A percentile compares a stretch with the other conserved stretches of the same genome.
phyloP scores from a whole-genome alignment of 257 asterid species.

The Nicotiana attenuata region DNA sequence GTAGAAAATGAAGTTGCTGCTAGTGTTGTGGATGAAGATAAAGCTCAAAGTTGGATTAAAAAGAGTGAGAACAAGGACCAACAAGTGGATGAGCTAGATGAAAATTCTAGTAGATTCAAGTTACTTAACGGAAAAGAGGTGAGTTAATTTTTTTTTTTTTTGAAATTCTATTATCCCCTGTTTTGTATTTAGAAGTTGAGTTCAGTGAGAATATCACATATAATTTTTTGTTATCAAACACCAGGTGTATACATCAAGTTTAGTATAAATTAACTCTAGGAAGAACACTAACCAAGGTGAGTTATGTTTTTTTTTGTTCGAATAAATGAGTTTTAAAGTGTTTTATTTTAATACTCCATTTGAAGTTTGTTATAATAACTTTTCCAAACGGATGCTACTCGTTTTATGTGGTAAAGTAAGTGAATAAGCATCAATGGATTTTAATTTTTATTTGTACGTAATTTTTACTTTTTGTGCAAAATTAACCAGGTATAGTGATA shows the following conservation, averaged over 20 bases:
- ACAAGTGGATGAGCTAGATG: constrained; percentile 26
- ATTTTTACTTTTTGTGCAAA: background rate
- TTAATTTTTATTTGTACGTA: background rate
- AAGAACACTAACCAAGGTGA: background rate
- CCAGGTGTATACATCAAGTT: background rate
- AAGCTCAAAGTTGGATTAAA: constrained; percentile 19
- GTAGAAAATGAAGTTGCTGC: constrained; percentile 21
- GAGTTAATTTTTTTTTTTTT: background rate
- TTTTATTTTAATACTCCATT: background rate
- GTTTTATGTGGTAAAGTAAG: background rate
- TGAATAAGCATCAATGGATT: background rate
- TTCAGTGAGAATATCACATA: background rate
- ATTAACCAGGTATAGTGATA: background rate
- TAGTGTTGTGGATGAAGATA: constrained; percentile 31
- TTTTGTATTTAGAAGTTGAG: background rate
- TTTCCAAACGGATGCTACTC: background rate
- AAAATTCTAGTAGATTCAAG: constrained; percentile 45
- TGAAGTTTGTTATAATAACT: background rate
- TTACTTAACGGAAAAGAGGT: constrained; percentile 84
- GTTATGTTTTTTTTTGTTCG: background rate
- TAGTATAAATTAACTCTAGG: background rate
- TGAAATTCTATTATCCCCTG: background rate
- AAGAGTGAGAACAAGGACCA: constrained; percentile 16
- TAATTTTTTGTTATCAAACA: background rate
- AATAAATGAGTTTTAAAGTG: background rate